Base-by-base conservation (phyloP, 306 rosid genomes). In the Fragaria ananassa region DNA sequence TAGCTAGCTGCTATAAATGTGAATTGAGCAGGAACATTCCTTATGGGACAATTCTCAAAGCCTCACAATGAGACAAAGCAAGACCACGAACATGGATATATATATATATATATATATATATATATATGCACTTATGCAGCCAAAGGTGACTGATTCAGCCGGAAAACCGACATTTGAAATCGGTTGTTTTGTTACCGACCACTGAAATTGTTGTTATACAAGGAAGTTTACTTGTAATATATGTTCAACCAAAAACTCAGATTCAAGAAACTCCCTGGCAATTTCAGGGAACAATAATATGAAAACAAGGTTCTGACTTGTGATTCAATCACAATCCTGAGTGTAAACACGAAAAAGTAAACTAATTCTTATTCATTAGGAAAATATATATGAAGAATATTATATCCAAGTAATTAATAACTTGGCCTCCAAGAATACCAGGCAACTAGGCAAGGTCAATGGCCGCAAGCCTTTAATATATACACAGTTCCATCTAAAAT, bases 1-100 rank as follows among this genome's bases (percentile, higher is more conserved):
- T 14, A 31, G 19, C 68, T 14, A 62, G 68, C 17, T 63, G 23
- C 44, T 63, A 8, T 27, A 63, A 3, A 63, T 17, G 68, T 31
- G 44, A 63, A 63, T 17, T 14, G 68, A 63, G 68, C 44, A 63
- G 42, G 68, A 62, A 62, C 68, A 31, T 62, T 17, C 42, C 68
- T 62, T 34, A 62, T 29, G 10, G 10, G 65, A 27, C 39, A 61
- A 13, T 60, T 25, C 34, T 21, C 66, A 4, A 21, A 57, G 15
- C 34, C 68, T 31, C 23, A 63, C 21, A 63, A 14, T 35, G 21
- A 63, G 18, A 63, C 25, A 63, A 63, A 5, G 1, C 45, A 63
- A 63, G 68, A 63, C 12, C 45, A 63, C 34, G 68, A 63, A 63
- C 25, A 34, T 15, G 4, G 64, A 10, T 58, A 25, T 13, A 10